These are phyloP conservation scores for Leptomonas pyrrhocoris DNA, from an alignment of 208 protist genomes.

Conservation along the genomic window DNA sequence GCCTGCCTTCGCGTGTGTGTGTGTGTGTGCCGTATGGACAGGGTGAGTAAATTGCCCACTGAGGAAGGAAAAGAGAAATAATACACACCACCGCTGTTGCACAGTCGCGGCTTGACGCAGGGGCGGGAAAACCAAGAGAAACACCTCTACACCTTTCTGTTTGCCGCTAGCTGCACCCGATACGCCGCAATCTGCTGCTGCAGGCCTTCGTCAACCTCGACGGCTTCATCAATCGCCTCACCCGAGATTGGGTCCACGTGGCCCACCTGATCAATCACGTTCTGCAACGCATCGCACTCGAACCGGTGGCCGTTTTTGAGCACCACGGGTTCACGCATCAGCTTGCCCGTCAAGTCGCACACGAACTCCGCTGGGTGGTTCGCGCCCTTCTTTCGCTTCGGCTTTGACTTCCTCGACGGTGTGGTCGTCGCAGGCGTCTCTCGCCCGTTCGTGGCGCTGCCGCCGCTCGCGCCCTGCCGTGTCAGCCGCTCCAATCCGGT, in stretches of 20 bases:
- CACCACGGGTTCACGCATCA: constrained; percentile 90
- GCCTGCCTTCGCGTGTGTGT: no score
- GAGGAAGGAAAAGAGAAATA: no score
- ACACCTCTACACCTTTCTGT: constrained; percentile 6
- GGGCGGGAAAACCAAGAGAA: no score
- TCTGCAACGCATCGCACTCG: constrained; percentile 79
- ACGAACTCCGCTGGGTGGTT: constrained; percentile 74
- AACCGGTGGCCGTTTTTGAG: constrained; percentile 78
- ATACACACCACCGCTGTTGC: no score
- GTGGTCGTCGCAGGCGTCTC: not conserved
- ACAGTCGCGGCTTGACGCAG: no score
- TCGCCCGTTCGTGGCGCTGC: not conserved
- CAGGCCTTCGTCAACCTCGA: constrained; percentile 69
- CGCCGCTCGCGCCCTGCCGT: not conserved
- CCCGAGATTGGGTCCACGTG: constrained; percentile 86
- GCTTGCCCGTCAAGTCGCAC: constrained; percentile 82
- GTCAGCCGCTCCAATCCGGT: constrained; percentile 20
- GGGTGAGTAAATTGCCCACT: no score
- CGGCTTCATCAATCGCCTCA: constrained; percentile 62
- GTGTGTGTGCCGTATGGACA: no score
- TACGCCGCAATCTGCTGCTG: constrained; percentile 89
- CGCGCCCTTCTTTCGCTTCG: constrained; percentile 46
- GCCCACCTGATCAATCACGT: constrained; percentile 78
- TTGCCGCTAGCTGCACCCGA: constrained; percentile 58
- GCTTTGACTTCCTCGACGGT: constrained; percentile 18